Percentiles rank a stretch among this genome's conserved stretches.
These are phyloP conservation scores for Lipomyces spencermartinsiae DNA, from an alignment of 805 yeast species.

Conservation along the genomic window DNA sequence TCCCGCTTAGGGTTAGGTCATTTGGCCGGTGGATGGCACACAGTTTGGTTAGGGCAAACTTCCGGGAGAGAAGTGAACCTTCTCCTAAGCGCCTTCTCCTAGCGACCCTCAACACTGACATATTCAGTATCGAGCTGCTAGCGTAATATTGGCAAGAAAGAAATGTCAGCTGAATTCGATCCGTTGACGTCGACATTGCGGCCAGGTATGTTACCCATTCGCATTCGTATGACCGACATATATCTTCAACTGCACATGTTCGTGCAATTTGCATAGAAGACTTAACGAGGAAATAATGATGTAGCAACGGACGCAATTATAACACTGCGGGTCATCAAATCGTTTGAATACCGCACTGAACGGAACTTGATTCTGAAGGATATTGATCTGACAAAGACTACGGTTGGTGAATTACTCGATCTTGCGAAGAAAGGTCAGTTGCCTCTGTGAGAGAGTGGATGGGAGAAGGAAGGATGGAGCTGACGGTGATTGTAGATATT, in stretches of 20 bases:
- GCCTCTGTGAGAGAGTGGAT: background rate
- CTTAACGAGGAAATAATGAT: background rate
- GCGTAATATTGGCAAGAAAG: background rate
- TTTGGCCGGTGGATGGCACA: too few relatives aligned
- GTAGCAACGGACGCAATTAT: constrained; percentile 62
- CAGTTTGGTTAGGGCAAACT: too few relatives aligned
- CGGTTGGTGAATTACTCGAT: constrained; percentile 67
- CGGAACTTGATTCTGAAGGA: constrained; percentile 73
- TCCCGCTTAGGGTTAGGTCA: too few relatives aligned
- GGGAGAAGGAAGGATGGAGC: background rate
- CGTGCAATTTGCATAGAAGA: background rate
- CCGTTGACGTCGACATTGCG: constrained; percentile 81
- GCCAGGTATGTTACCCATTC: constrained; percentile 54
- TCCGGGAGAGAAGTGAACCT: too few relatives aligned
- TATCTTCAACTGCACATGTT: background rate
- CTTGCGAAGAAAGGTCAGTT: constrained; percentile 49
- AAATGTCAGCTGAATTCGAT: constrained; percentile 48
- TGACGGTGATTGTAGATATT: constrained; percentile 44
- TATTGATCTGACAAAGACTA: constrained; percentile 71
- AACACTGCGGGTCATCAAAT: constrained; percentile 85
- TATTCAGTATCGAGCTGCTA: background rate
- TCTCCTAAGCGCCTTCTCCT: too few relatives aligned
- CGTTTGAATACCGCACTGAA: constrained; percentile 89
- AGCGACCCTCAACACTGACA: too few relatives aligned
- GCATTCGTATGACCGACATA: background rate